Percentiles rank a stretch among this genome's conserved stretches.
phyloP scores from a whole-genome alignment of 2,329 filamentous ascomycete species.

The Alternaria infectoria region DNA sequence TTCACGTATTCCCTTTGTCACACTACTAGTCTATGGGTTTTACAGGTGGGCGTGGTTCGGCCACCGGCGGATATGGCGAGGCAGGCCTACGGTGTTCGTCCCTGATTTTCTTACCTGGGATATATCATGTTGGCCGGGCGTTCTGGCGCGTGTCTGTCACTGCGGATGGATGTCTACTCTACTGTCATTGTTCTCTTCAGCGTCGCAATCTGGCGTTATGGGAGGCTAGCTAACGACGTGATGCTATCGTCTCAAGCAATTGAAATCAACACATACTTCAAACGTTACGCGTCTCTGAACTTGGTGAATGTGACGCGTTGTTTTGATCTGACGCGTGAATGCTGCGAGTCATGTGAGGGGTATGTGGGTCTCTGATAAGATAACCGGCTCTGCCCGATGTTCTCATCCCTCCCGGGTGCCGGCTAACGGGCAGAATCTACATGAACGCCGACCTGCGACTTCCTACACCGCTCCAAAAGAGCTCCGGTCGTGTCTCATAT shows the following conservation, averaged over 20 bases:
- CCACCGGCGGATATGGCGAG: slow-evolving; percentile 1
- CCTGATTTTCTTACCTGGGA: slow-evolving; percentile 14
- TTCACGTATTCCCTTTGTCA: slow-evolving; percentile 25
- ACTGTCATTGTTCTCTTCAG: slow-evolving; percentile 10
- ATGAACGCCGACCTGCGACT: background rate
- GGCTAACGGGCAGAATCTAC: background rate
- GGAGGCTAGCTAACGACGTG: slow-evolving; percentile 25
- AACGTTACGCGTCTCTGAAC: slow-evolving; percentile 9
- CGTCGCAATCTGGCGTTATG: slow-evolving; percentile 5
- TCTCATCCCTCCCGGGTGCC: background rate
- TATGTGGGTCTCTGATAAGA: background rate
- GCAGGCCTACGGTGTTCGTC: slow-evolving; percentile 22
- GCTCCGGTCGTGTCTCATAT: background rate
- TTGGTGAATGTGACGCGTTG: slow-evolving; percentile 15
- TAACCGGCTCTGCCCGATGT: background rate
- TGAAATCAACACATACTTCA: slow-evolving; percentile 24
- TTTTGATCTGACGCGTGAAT: slow-evolving; percentile 14
- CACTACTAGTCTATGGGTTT: slow-evolving; percentile 18
- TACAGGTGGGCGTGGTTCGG: slow-evolving; percentile 9
- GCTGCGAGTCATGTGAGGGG: slow-evolving; percentile 11
- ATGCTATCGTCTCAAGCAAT: slow-evolving; percentile 27
- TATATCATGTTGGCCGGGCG: slow-evolving; percentile 36
- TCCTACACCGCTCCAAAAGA: background rate
- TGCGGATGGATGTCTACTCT: background rate
- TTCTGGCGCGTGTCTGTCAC: slow-evolving; percentile 21